Evolutionary conservation across 2,329 filamentous ascomycete species (phyloP), one percentile per base, ranked within the genome.

Genomic region (Microsporum canis): DNA sequence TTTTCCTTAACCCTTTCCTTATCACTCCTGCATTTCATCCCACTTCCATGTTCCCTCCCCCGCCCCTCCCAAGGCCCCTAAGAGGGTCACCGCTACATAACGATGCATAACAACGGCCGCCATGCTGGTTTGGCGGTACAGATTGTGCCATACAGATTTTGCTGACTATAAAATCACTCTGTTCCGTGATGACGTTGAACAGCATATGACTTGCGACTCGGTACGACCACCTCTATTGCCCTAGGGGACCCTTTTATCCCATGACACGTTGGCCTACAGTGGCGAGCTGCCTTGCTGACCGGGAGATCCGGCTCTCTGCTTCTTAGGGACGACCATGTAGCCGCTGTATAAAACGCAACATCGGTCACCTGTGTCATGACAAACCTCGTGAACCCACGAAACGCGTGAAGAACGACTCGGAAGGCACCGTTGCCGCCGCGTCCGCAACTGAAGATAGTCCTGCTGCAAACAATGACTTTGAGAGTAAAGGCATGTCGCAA

Each of bases 361-460:
- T 99, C 75, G 94, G 92, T 70, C 94, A 99, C 76, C 82, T 99
- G 67, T 99, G 94, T 76, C 94, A 96, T 78, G 94, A 99, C 76
- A 94, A 97, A 77, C 92, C 91, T 67, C 87, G 92, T 75, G 92
- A 99, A 71, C 80, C 85, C 67, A 84, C 87, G 63, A 95, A 94
- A 77, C 92, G 91, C 76, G 77, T 82, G 68, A 96, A 92, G 77
- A 82, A 79, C 71, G 79, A 84, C 67, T 78, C 79, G 65, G 81
- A 79, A 64, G 76, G 80, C 63, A 79, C 83, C 59, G 77, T 78
- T 51, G 79, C 80, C 61, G 76, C 80, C 63, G 79, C 83, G 59
- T 76, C 78, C 49, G 79, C 80, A 61, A 85, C 88, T 68, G 85
- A 88, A 71, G 81, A 84, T 66, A 82, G 65, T 59, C 12, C 36